A percentile compares a stretch with the other conserved stretches of the same genome.
Conservation (phyloP, 495 filamentous ascomycete genomes). For the Penicillium argentinense region DNA sequence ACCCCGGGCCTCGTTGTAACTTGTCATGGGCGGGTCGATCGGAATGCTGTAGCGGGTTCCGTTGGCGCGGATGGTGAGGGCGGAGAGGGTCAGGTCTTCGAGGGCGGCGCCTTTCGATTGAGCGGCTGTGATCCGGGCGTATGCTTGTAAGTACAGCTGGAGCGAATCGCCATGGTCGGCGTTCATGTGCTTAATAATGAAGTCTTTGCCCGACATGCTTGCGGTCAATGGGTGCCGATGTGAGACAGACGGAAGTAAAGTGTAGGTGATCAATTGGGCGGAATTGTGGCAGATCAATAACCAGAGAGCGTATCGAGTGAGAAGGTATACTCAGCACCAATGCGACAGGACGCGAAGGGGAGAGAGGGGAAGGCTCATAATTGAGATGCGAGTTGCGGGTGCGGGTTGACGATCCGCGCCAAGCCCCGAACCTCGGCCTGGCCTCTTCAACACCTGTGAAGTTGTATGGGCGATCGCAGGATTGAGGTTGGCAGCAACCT, state of each 20-base stretch:
- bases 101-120: conserved; percentile 53
- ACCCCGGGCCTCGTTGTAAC: conserved; percentile 58
- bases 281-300: not conserved
- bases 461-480: no score
- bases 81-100: conserved; percentile 56
- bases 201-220: conserved; percentile 47
- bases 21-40: conserved; percentile 61
- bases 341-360: no score
- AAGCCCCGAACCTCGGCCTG: conserved; percentile 26
- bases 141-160: conserved; percentile 64
- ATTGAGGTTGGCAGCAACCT: no score
- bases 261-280: not conserved
- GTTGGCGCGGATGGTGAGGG: conserved; percentile 52
- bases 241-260: not conserved
- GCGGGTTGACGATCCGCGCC: conserved; percentile 11
- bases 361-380: no score
- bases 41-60: conserved; percentile 56
- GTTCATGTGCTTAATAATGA: conserved; percentile 81
- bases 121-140: conserved; percentile 46
- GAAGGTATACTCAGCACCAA: no score
- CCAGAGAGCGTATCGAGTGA: no score
- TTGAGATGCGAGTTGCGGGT: not conserved
- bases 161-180: conserved; percentile 68
- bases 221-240: not conserved
- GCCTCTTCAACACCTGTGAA: no score